These are phyloP conservation scores for Camellia japonica DNA, from an alignment of 148 eudicot genomes.

Conservation along the genomic window DNA sequence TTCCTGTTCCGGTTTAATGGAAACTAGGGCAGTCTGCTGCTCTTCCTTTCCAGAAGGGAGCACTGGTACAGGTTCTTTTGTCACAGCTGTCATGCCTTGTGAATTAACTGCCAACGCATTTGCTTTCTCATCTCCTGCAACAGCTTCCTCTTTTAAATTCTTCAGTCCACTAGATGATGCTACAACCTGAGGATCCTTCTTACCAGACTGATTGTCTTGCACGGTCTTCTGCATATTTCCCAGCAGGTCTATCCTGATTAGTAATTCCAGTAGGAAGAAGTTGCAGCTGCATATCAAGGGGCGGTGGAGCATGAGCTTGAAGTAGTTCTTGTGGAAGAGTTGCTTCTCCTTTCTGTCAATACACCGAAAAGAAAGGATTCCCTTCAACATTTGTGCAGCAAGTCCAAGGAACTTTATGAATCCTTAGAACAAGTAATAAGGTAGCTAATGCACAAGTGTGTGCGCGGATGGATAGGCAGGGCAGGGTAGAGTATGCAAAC, in stretches of 20 bases:
- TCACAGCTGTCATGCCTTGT: slow-evolving; percentile 32
- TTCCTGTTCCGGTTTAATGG: slow-evolving; percentile 68
- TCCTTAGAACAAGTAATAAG: neutral
- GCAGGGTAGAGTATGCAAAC: slow-evolving; percentile 29
- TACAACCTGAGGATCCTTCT: slow-evolving; percentile 45
- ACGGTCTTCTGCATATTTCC: slow-evolving; percentile 47
- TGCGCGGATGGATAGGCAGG: neutral
- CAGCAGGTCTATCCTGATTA: slow-evolving; percentile 48
- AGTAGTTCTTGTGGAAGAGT: slow-evolving; percentile 88
- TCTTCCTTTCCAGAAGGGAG: slow-evolving; percentile 58
- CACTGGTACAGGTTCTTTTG: slow-evolving; percentile 48
- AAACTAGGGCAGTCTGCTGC: slow-evolving; percentile 32
- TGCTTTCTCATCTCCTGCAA: slow-evolving; percentile 52
- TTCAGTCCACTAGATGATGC: slow-evolving; percentile 33
- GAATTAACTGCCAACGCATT: slow-evolving; percentile 26
- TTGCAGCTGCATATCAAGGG: slow-evolving; percentile 64
- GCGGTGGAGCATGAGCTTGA: slow-evolving; percentile 76
- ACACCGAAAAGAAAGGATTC: slow-evolving; percentile 17
- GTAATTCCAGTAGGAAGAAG: slow-evolving; percentile 46
- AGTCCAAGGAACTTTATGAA: slow-evolving; percentile 10
- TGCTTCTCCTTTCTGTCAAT: slow-evolving; percentile 80
- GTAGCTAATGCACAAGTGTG: neutral
- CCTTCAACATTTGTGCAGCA: slow-evolving; percentile 4
- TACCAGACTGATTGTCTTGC: slow-evolving; percentile 40
- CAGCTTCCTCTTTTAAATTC: slow-evolving; percentile 45